Evolutionary conservation across 257 asterid genomes (phyloP), one percentile per base, ranked within the genome.

Genomic region (Solanum stenotomum): DNA sequence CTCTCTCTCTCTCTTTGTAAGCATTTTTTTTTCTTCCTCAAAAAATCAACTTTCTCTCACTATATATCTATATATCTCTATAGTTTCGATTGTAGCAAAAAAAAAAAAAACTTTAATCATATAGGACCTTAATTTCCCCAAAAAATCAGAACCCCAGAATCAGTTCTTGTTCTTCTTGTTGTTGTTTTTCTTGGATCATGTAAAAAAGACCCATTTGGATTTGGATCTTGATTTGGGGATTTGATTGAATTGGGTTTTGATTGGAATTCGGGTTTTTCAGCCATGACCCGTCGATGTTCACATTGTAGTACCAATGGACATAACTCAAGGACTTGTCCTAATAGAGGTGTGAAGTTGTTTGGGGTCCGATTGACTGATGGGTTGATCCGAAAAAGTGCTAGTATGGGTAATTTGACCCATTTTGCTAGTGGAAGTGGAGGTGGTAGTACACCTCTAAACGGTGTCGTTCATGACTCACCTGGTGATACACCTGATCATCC

Each of bases 251-350:
- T 87, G 33, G 33, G 22, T 40, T 38, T 63, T 72, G 87, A 40
- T 68, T 22, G 35, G 20, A 37, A 25, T 56, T 25, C 72, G 40
- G 12, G 88, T 46, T 76, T 38, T 40, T 87, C 20, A 89, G 85
- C 88, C 70, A 97, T 97, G 99, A 97, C 99, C 86, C 90, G 99
- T 87, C 89, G 98, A 91, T 97, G 99, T 90, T 97, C 99, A 92
- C 99, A 97, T 96, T 97, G 99, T 94, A 94, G 99, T 89, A 94
- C 96, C 89, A 97, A 97, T 94, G 99, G 99, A 22, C 99, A 97
- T 84, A 97, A 97, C 89, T 97, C 99, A 6, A 91, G 99, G 88
- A 97, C 99, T 81, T 97, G 99, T 85, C 99, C 99, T 52, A 97
- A 95, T 92, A 94, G 99, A n/a, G 99, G 99, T 22, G 99, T 97